These are phyloP conservation scores for Crotalaria pallida DNA, from an alignment of 306 rosid genomes.

Conservation along the genomic window DNA sequence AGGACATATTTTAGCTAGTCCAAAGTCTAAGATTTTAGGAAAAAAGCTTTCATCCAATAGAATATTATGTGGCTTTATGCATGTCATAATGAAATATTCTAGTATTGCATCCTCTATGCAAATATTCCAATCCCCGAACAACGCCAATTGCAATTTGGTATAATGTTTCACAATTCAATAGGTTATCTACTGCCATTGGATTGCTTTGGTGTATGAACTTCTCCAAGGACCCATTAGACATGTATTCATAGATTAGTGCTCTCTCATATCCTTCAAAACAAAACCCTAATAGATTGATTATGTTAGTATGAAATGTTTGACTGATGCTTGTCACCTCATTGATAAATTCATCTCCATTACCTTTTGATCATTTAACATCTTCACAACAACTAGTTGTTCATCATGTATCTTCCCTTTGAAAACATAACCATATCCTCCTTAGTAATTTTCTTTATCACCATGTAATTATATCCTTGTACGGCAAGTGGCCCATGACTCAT, in stretches of 20 bases:
- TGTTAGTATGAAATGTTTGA: conserved; percentile 18
- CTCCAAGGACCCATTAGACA: conserved; percentile 32
- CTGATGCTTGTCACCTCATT: conserved; percentile 18
- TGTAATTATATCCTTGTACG: too few relatives aligned
- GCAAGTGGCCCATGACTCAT: too few relatives aligned
- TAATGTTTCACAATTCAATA: not conserved
- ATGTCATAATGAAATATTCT: conserved; percentile 24
- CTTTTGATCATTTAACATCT: conserved; percentile 16
- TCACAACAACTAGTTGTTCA: conserved; percentile 20
- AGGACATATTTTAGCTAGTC: too few relatives aligned
- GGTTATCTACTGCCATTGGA: not conserved
- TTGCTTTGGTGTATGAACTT: not conserved
- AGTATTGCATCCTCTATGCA: conserved; percentile 14
- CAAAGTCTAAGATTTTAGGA: conserved; percentile 35
- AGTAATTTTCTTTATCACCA: too few relatives aligned
- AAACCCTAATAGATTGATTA: conserved; percentile 17
- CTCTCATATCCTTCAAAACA: conserved; percentile 19
- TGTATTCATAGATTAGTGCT: conserved; percentile 22
- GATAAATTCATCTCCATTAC: conserved; percentile 22
- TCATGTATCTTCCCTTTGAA: conserved; percentile 22
- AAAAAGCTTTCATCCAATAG: conserved; percentile 13
- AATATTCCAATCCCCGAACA: conserved; percentile 20
- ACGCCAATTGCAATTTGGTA: conserved; percentile 15
- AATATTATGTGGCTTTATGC: conserved; percentile 27
- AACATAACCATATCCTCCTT: too few relatives aligned